Conservation (phyloP, 305 asterid genomes). For the Solanum chacoense region DNA sequence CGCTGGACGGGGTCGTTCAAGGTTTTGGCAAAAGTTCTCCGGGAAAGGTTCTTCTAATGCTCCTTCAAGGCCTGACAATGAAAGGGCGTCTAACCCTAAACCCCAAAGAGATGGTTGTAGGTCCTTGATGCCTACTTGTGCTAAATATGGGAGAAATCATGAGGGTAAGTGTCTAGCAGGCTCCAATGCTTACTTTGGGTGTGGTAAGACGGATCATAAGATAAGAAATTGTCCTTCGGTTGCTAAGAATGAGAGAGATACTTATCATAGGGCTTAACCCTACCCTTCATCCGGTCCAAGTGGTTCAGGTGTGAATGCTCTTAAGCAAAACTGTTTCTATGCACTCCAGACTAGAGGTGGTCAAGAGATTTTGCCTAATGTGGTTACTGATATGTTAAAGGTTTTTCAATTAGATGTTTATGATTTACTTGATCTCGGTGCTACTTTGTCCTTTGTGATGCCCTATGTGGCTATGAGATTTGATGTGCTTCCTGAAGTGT, state of each 20-base stretch:
- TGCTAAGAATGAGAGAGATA: not conserved
- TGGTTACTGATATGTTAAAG: not conserved
- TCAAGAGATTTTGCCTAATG: not conserved
- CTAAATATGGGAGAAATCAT: not conserved
- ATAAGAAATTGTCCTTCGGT: not conserved
- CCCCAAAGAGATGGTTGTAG: not conserved
- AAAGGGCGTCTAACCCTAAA: not conserved
- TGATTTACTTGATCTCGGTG: not conserved
- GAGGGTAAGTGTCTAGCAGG: not conserved
- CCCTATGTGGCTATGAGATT: not conserved
- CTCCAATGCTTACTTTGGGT: not conserved
- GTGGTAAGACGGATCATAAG: not conserved
- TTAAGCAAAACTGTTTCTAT: not conserved
- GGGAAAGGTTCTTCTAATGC: not conserved
- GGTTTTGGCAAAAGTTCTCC: no score
- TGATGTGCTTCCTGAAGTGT: not conserved
- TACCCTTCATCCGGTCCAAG: not conserved
- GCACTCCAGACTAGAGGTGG: not conserved
- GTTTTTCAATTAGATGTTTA: not conserved
- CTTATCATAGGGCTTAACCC: not conserved
- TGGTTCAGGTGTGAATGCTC: not conserved
- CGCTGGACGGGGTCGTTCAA: no score
- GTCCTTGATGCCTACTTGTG: not conserved
- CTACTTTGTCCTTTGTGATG: not conserved
- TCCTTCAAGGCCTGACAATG: not conserved